A percentile compares a stretch with the other conserved stretches of the same genome.
phyloP scores from a whole-genome alignment of 345 rosid genomes.

The Kandelia obovata region DNA sequence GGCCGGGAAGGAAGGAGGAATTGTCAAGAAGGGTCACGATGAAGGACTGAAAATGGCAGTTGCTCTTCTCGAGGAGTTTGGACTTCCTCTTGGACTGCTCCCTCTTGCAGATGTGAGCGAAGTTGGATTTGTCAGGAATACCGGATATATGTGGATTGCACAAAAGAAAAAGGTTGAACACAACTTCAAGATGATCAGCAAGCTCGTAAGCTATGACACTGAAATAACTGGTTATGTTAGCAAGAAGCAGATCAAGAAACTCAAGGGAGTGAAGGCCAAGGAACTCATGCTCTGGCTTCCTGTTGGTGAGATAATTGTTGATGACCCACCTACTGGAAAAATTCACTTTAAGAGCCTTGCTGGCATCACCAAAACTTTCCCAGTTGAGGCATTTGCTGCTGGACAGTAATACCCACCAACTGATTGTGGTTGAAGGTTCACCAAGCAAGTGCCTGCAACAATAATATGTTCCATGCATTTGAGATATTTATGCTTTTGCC shows the following conservation, averaged over 20 bases:
- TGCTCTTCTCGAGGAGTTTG: conserved; percentile 45
- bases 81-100: conserved; percentile 55
- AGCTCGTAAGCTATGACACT: conserved; percentile 45
- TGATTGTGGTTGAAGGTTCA: conserved; percentile 2
- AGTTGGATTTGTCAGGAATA: conserved; percentile 44
- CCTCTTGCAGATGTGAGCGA: conserved; percentile 54
- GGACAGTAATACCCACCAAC: conserved; percentile 29
- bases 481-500: not conserved
- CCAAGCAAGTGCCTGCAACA: conserved; percentile 8
- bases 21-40: conserved; percentile 38
- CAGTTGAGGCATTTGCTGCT: conserved; percentile 50
- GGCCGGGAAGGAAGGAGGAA: conserved; percentile 50
- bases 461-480: not conserved
- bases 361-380: conserved; percentile 56
- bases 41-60: conserved; percentile 43
- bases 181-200: conserved; percentile 48
- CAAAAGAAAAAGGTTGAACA: conserved; percentile 59
- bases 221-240: conserved; percentile 41
- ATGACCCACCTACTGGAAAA: conserved; percentile 46
- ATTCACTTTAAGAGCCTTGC: conserved; percentile 56
- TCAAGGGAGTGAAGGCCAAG: conserved; percentile 62
- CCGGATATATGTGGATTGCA: conserved; percentile 55
- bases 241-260: conserved; percentile 46
- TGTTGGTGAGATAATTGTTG: conserved; percentile 38
- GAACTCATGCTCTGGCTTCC: conserved; percentile 58